phyloP scores from a whole-genome alignment of 1,284 basidiomycete species.

The Inonotus hispidus region DNA sequence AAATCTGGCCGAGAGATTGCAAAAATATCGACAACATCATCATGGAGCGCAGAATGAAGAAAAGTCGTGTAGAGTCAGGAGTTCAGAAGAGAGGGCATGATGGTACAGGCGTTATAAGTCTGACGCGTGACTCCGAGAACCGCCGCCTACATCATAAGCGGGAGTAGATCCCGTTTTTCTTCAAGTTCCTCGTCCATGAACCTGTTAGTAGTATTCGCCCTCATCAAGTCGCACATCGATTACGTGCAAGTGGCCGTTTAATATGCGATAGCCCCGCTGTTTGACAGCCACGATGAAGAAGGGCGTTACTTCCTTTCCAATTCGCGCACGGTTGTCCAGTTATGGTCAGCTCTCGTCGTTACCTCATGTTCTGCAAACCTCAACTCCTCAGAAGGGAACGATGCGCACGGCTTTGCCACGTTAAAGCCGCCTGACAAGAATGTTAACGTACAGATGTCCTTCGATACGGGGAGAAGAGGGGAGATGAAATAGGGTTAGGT shows the following conservation, averaged over 20 bases:
- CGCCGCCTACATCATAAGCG: background rate
- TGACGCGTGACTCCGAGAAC: background rate
- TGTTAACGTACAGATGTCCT: no score
- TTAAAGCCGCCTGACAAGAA: no score
- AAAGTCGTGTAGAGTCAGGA: background rate
- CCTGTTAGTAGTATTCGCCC: background rate
- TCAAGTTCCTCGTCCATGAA: background rate
- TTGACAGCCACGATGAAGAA: background rate
- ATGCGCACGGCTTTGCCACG: no score
- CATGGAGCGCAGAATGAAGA: background rate
- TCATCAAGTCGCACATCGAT: background rate
- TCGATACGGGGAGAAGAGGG: no score
- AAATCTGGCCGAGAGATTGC: background rate
- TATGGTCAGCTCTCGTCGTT: no score
- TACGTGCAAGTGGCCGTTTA: background rate
- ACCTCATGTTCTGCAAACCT: no score
- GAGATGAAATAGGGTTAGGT: no score
- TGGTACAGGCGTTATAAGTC: background rate
- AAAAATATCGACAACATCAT: background rate
- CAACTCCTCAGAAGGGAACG: no score
- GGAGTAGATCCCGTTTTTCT: background rate
- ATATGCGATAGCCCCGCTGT: background rate
- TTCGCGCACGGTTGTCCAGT: no score
- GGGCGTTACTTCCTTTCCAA: no score
- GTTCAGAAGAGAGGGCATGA: background rate